Percentiles rank a stretch among this genome's conserved stretches.
Conservation (phyloP, 176 grass and related monocot species). For the Microstegium vimineum region DNA sequence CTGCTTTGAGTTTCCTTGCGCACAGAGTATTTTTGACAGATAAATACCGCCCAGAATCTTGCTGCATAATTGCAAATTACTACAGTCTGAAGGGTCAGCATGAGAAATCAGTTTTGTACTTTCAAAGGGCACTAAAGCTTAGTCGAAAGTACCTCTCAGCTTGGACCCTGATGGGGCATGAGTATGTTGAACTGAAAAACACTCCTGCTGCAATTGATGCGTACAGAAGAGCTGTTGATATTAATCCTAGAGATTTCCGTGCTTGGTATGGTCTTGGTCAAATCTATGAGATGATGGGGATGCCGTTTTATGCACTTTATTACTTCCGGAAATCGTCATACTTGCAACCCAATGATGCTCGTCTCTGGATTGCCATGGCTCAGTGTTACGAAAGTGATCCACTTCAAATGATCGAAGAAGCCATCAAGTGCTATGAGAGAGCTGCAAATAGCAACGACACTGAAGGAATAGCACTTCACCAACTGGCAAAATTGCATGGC, state of each 20-base stretch:
- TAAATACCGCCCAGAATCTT: slow-evolving; percentile 92
- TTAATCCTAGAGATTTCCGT: slow-evolving; percentile 93
- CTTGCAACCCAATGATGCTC: slow-evolving; percentile 87
- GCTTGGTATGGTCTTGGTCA: slow-evolving; percentile 99
- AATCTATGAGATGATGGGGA: slow-evolving; percentile 98
- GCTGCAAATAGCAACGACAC: slow-evolving; percentile 77
- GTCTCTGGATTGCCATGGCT: slow-evolving; percentile 99
- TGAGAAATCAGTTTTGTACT: slow-evolving; percentile 91
- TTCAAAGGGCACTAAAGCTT: slow-evolving; percentile 84
- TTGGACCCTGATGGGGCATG: slow-evolving; percentile 99
- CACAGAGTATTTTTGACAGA: slow-evolving; percentile 97
- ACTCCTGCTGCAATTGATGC: slow-evolving; percentile 96
- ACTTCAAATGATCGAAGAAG: slow-evolving; percentile 86
- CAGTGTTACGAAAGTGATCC: slow-evolving; percentile 93
- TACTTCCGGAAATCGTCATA: slow-evolving; percentile 85
- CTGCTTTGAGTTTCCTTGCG: slow-evolving; percentile 89
- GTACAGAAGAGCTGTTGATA: slow-evolving; percentile 91
- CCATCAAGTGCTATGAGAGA: slow-evolving; percentile 91
- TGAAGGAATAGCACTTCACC: slow-evolving; percentile 90
- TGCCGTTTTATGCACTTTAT: slow-evolving; percentile 92
- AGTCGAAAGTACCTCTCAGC: slow-evolving; percentile 95
- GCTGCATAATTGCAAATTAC: slow-evolving; percentile 99
- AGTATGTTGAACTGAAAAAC: slow-evolving; percentile 98
- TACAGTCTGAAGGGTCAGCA: slow-evolving; percentile 98
- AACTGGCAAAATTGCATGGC: slow-evolving; percentile 71